phyloP scores from a whole-genome alignment of 768 basidiomycete species.

The Clitopilus passeckerianus region DNA sequence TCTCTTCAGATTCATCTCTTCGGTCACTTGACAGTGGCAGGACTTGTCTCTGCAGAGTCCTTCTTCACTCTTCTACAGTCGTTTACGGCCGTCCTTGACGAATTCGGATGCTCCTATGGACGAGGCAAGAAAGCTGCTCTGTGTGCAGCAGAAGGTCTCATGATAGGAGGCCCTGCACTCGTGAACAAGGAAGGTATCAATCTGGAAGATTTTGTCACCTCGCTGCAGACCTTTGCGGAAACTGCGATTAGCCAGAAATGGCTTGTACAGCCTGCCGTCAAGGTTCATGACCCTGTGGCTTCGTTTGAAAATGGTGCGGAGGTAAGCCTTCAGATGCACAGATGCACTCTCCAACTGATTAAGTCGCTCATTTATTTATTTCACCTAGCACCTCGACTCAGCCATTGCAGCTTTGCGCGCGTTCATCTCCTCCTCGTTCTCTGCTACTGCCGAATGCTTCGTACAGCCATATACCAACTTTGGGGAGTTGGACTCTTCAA shows the following conservation, averaged over 20 bases:
- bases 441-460: slow-evolving; percentile 48
- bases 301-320: slow-evolving; percentile 54
- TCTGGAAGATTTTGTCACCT: slow-evolving; percentile 62
- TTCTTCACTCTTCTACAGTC: slow-evolving; percentile 79
- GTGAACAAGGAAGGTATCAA: slow-evolving; percentile 56
- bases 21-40: slow-evolving; percentile 76
- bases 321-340: slow-evolving; percentile 32
- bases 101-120: slow-evolving; percentile 84
- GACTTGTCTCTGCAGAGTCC: slow-evolving; percentile 71
- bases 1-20: slow-evolving; percentile 82
- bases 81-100: slow-evolving; percentile 82
- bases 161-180: slow-evolving; percentile 68
- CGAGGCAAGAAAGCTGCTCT: slow-evolving; percentile 77
- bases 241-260: slow-evolving; percentile 51
- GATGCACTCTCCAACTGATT: neutral
- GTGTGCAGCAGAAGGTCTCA: slow-evolving; percentile 76
- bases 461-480: slow-evolving; percentile 62
- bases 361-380: slow-evolving; percentile 2
- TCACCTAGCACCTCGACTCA: slow-evolving; percentile 64
- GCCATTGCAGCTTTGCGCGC: slow-evolving; percentile 58
- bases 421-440: slow-evolving; percentile 58
- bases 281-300: slow-evolving; percentile 39
- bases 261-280: slow-evolving; percentile 59
- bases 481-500: slow-evolving; percentile 32
- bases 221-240: slow-evolving; percentile 69